phyloP scores from a whole-genome alignment of 2,329 filamentous ascomycete species.

The Beauveria brongniartii region DNA sequence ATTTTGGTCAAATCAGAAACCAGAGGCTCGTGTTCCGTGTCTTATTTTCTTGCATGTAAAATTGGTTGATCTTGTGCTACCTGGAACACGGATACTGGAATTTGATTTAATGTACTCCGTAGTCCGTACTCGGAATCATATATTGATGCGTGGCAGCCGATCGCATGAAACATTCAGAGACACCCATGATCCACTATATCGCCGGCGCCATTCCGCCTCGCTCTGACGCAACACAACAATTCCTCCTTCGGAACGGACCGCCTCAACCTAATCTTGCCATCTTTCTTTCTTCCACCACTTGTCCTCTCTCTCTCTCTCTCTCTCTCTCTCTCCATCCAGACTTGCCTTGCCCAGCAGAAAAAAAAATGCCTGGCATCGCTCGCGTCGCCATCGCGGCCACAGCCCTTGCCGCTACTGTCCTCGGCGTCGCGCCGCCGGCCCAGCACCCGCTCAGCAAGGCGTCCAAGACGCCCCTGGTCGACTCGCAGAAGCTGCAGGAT shows the following conservation, averaged over 20 bases:
- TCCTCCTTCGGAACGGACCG: not conserved
- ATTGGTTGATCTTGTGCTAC: too few relatives aligned
- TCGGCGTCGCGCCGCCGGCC: not conserved
- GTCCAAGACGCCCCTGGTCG: slow-evolving; percentile 34
- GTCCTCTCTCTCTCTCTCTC: not conserved
- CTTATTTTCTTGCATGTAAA: too few relatives aligned
- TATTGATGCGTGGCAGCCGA: not conserved
- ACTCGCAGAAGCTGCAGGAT: slow-evolving; percentile 47
- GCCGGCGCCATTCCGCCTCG: not conserved
- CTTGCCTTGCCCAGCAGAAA: too few relatives aligned
- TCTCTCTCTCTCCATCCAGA: not conserved
- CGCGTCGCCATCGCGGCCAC: not conserved
- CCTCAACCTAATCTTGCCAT: not conserved
- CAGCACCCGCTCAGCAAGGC: not conserved
- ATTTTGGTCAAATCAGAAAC: not conserved
- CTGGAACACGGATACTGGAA: too few relatives aligned
- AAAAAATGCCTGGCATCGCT: not conserved
- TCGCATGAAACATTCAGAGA: not conserved
- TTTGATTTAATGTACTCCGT: too few relatives aligned
- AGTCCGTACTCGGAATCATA: too few relatives aligned
- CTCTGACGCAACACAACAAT: not conserved
- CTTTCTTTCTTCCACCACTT: not conserved
- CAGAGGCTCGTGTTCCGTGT: too few relatives aligned
- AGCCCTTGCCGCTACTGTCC: not conserved
- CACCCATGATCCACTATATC: not conserved